A percentile compares a stretch with the other conserved stretches of the same genome.
These are phyloP conservation scores for Medicago lupulina DNA, from an alignment of 306 rosid genomes.

Conservation along the genomic window DNA sequence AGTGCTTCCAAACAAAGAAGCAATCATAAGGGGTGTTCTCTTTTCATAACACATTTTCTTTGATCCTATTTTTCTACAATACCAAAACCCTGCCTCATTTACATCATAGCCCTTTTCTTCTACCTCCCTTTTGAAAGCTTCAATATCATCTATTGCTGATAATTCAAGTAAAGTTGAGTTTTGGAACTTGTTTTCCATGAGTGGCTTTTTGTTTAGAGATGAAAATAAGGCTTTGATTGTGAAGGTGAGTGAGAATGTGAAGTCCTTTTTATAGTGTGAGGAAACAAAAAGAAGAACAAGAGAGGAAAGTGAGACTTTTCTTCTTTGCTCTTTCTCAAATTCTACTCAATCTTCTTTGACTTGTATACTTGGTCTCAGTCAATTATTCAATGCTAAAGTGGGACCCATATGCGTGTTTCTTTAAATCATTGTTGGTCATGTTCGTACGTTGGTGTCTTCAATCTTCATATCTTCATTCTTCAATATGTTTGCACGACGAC, in stretches of 20 bases:
- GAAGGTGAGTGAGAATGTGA: not conserved
- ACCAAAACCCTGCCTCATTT: not conserved
- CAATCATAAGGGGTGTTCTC: conserved; percentile 13
- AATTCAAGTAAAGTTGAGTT: not conserved
- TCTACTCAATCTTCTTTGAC: not conserved
- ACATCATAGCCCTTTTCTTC: not conserved
- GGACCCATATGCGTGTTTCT: not conserved
- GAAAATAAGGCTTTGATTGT: not conserved
- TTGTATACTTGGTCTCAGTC: not conserved
- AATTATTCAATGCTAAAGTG: not conserved
- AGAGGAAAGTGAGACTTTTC: not conserved
- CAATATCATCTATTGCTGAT: not conserved
- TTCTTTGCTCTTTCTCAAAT: not conserved
- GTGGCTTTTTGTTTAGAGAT: not conserved
- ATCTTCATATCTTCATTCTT: not conserved
- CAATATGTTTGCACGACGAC: not conserved
- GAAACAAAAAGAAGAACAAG: not conserved
- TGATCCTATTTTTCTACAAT: not conserved
- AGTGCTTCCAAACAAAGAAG: conserved; percentile 3
- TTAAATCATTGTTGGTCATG: not conserved
- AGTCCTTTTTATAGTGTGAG: not conserved
- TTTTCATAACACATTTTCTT: not conserved
- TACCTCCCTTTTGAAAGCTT: not conserved
- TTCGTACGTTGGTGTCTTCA: not conserved
- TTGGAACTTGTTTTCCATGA: not conserved